Percentiles rank a stretch among this genome's conserved stretches.
Conservation (phyloP, 2,329 filamentous ascomycete genomes). For the Hypoxylon sp. region DNA sequence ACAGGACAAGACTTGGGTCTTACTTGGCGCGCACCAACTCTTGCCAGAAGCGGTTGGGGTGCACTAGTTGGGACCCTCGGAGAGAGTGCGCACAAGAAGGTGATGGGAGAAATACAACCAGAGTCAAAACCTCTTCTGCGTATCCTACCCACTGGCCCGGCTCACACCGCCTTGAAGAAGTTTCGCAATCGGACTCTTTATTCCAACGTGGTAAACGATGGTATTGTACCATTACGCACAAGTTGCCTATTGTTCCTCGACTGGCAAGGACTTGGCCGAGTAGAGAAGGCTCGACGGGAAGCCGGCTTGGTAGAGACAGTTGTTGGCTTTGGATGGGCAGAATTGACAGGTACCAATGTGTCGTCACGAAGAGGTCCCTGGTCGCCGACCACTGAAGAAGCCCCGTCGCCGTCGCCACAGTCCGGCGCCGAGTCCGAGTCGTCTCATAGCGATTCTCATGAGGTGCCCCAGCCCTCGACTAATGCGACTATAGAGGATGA, state of each 20-base stretch:
- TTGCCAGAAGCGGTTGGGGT: slow-evolving; percentile 89
- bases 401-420: slow-evolving; percentile 40
- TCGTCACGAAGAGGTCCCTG: slow-evolving; percentile 64
- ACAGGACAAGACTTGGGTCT: slow-evolving; percentile 95
- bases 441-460: slow-evolving; percentile 59
- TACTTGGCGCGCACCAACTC: slow-evolving; percentile 91
- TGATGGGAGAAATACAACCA: slow-evolving; percentile 74
- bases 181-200: slow-evolving; percentile 94
- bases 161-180: slow-evolving; percentile 86
- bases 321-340: slow-evolving; percentile 94
- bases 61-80: slow-evolving; percentile 87
- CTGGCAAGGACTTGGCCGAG: slow-evolving; percentile 92
- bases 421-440: slow-evolving; percentile 55
- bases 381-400: slow-evolving; percentile 56
- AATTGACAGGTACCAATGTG: slow-evolving; percentile 82
- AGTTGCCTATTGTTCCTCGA: slow-evolving; percentile 97
- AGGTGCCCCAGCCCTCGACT: slow-evolving; percentile 79
- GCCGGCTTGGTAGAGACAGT: slow-evolving; percentile 94
- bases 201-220: slow-evolving; percentile 97
- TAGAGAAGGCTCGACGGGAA: slow-evolving; percentile 93
- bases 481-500: slow-evolving; percentile 79
- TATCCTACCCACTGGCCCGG: slow-evolving; percentile 91
- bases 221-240: slow-evolving; percentile 93
- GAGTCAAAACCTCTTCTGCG: slow-evolving; percentile 90
- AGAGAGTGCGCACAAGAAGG: slow-evolving; percentile 73